These are phyloP conservation scores for Adenanthera pavonina DNA, from an alignment of 306 rosid species.

Conservation along the genomic window DNA sequence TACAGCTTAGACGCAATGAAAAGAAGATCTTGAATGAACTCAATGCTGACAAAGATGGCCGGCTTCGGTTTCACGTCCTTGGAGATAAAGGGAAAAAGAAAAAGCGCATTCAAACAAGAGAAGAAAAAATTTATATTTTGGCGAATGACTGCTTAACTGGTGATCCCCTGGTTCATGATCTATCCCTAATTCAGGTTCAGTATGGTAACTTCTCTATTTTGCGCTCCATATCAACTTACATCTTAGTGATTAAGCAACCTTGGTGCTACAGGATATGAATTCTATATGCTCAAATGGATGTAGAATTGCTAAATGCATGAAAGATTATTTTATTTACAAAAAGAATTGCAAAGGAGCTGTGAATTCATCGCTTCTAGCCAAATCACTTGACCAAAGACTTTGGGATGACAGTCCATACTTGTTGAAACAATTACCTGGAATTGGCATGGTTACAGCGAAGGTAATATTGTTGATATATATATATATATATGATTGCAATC, in stretches of 20 bases:
- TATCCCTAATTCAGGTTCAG: constrained; percentile 85
- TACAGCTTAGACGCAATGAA: constrained; percentile 97
- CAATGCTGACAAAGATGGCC: constrained; percentile 84
- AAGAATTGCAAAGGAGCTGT: constrained; percentile 81
- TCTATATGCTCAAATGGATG: constrained; percentile 92
- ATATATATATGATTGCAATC: not conserved
- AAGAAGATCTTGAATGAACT: constrained; percentile 87
- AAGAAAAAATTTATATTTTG: constrained; percentile 87
- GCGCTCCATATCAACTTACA: constrained; percentile 33
- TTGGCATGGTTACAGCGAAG: constrained; percentile 99
- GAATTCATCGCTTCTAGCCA: constrained; percentile 78
- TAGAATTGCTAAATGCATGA: constrained; percentile 95
- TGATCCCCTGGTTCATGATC: constrained; percentile 84
- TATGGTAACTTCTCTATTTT: constrained; percentile 37
- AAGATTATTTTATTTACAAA: constrained; percentile 80
- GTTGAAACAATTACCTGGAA: constrained; percentile 96
- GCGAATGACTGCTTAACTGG: constrained; percentile 97
- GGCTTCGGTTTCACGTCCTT: constrained; percentile 86
- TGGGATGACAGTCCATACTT: constrained; percentile 95
- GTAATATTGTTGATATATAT: constrained; percentile 44
- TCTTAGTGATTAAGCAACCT: constrained; percentile 36
- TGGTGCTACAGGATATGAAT: constrained; percentile 74
- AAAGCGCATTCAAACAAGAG: constrained; percentile 92
- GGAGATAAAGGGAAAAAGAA: constrained; percentile 80
- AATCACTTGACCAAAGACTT: constrained; percentile 86